Base-by-base conservation (phyloP, 1,284 basidiomycete genomes). In the Amylostereum areolatum region DNA sequence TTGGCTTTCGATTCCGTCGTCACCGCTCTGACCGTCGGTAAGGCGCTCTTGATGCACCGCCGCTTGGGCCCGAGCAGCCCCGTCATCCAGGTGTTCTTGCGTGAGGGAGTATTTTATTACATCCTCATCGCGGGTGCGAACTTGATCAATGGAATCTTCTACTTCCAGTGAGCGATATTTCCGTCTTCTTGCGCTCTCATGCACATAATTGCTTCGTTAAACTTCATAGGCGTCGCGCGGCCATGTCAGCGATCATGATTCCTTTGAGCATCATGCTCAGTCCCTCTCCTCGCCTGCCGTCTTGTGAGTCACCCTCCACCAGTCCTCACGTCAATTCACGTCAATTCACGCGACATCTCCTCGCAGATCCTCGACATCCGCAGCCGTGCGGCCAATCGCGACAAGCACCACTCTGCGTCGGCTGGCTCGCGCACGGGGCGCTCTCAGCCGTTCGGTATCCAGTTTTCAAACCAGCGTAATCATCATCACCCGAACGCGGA, bases 181-280 rank as follows among this genome's bases (percentile, higher is more conserved):
- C 10, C 41, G 4, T 43, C 7, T 43, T 11, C 41, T 24, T 8
- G 41, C 5, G 6, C 4, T 43, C 5, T 6, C 28, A n/a, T n/a
- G n/a, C n/a, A n/a, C 41, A 28, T 27, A 8, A 27, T 28, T 43
- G 24, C 27, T 43, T 24, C n/a, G 4, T 27, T 8, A 8, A n/a
- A n/a, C n/a, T n/a, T 43, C n/a, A 6, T 28, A 43, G 41, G 27
- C 7, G 4, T 7, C 18, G 30, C 6, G 41, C 41, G 6, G 41
- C 27, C n/a, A 43, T 43, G 41, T 43, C 41, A 27, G 41, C 41
- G 11, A 43, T 43, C 41, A 43, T 43, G 41, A 43, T 43, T 28
- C 41, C 41, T 24, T 28, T 43, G 5, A 43, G 41, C 41, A 29
- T 43, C 28, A 27, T 43, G n/a, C 28, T 43, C 24, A 43, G 41